Evolutionary conservation across 306 rosid species (phyloP).

Genomic region (Trifolium subterraneum): DNA sequence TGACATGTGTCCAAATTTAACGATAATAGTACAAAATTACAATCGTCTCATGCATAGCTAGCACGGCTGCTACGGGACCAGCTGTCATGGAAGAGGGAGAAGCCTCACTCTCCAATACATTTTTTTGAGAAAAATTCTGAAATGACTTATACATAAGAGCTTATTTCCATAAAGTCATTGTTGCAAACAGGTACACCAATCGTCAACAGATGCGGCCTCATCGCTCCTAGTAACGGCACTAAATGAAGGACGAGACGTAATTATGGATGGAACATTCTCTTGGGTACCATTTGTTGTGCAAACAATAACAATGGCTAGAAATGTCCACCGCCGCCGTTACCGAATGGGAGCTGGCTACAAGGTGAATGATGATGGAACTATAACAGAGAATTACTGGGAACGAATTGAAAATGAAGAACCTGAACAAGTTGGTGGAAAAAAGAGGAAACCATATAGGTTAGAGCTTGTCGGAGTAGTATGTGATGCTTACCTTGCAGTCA

Average conservation of each 20-base stretch:
- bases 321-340: slow-evolving; percentile 93
- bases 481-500: slow-evolving; percentile 91
- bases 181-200: slow-evolving; percentile 87
- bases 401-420: slow-evolving; percentile 69
- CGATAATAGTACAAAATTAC: too few relatives aligned
- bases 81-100: neutral
- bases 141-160: neutral
- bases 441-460: slow-evolving; percentile 92
- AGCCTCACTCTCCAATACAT: neutral
- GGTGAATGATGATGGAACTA: slow-evolving; percentile 65
- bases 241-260: slow-evolving; percentile 91
- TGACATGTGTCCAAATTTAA: too few relatives aligned
- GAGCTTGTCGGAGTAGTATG: slow-evolving; percentile 97
- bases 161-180: slow-evolving; percentile 12
- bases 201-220: slow-evolving; percentile 96
- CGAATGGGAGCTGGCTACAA: slow-evolving; percentile 90
- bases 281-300: slow-evolving; percentile 97
- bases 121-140: too few relatives aligned
- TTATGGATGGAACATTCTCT: slow-evolving; percentile 97
- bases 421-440: slow-evolving; percentile 69
- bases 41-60: neutral
- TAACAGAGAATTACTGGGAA: slow-evolving; percentile 83
- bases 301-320: slow-evolving; percentile 92
- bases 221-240: slow-evolving; percentile 91
- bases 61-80: neutral